phyloP scores from a whole-genome alignment of 495 filamentous ascomycete species.

The Aspergillus homomorphus region DNA sequence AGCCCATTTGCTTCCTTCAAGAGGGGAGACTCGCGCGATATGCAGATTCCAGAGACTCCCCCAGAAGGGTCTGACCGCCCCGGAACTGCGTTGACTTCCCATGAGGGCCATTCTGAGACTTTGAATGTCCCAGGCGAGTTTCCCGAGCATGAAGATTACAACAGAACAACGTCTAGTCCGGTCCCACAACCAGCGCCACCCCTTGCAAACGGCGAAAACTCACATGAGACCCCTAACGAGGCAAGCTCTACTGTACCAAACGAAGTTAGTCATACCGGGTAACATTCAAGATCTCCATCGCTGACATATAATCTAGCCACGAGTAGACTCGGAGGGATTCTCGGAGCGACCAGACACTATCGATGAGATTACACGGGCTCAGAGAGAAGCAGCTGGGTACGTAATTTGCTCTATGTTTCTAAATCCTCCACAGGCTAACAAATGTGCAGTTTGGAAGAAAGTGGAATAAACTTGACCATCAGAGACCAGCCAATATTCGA shows the following conservation, averaged over 20 bases:
- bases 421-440: not conserved
- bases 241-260: conserved; percentile 19
- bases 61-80: conserved; percentile 35
- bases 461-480: conserved; percentile 86
- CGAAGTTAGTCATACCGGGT: conserved; percentile 24
- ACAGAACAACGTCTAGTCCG: conserved; percentile 22
- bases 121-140: conserved; percentile 32
- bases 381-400: conserved; percentile 69
- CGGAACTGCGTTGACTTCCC: conserved; percentile 33
- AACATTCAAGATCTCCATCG: not conserved
- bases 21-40: conserved; percentile 39
- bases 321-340: conserved; percentile 60
- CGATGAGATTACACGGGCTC: conserved; percentile 80
- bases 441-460: conserved; percentile 56
- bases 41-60: conserved; percentile 42
- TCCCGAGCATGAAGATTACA: conserved; percentile 24
- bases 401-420: conserved; percentile 15
- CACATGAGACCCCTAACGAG: conserved; percentile 20
- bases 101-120: conserved; percentile 31
- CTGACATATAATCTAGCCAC: conserved; percentile 30
- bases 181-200: conserved; percentile 19
- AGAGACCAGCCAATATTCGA: conserved; percentile 89
- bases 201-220: conserved; percentile 31
- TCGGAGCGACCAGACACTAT: conserved; percentile 62
- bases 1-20: conserved; percentile 54